phyloP scores from a whole-genome alignment of 2,329 filamentous ascomycete genomes.

The Fusarium siculi region DNA sequence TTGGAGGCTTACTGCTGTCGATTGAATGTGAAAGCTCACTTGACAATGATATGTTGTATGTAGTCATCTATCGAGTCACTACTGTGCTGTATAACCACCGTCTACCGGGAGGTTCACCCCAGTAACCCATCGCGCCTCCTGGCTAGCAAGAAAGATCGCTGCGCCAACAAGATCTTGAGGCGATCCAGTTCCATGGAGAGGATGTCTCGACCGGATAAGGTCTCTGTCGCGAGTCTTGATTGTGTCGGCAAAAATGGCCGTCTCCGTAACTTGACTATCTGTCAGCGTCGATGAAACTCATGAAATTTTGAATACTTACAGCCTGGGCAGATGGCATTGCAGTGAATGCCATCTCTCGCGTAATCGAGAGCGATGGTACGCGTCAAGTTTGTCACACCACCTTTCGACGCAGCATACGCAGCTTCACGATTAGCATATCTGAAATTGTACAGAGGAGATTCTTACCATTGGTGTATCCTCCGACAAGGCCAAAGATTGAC shows the following conservation, averaged over 20 bases:
- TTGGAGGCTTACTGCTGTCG: background rate
- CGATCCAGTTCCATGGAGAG: conserved; percentile 43
- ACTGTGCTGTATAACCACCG: conserved; percentile 52
- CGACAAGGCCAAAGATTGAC: conserved; percentile 56
- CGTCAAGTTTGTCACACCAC: conserved; percentile 61
- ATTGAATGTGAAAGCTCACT: too few relatives aligned
- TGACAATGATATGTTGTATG: too few relatives aligned
- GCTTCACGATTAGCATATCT: conserved; percentile 2
- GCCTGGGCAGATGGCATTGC: conserved; percentile 65
- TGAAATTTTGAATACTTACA: conserved; percentile 36
- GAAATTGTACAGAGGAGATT: rapidly evolving
- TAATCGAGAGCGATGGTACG: conserved; percentile 61
- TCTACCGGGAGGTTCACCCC: conserved; percentile 53
- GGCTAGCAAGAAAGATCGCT: conserved; percentile 52
- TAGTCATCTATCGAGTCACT: background rate
- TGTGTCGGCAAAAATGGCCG: conserved; percentile 44
- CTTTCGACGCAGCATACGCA: conserved; percentile 61
- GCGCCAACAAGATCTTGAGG: conserved; percentile 47
- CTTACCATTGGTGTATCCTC: conserved; percentile 36
- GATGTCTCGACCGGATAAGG: conserved; percentile 34
- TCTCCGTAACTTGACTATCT: conserved; percentile 33
- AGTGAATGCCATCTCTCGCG: conserved; percentile 59
- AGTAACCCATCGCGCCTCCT: conserved; percentile 55
- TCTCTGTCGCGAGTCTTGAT: conserved; percentile 25
- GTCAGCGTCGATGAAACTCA: rapidly evolving